Conservation (phyloP, 2,329 filamentous ascomycete genomes). For the Cytospora paraplurivora region DNA sequence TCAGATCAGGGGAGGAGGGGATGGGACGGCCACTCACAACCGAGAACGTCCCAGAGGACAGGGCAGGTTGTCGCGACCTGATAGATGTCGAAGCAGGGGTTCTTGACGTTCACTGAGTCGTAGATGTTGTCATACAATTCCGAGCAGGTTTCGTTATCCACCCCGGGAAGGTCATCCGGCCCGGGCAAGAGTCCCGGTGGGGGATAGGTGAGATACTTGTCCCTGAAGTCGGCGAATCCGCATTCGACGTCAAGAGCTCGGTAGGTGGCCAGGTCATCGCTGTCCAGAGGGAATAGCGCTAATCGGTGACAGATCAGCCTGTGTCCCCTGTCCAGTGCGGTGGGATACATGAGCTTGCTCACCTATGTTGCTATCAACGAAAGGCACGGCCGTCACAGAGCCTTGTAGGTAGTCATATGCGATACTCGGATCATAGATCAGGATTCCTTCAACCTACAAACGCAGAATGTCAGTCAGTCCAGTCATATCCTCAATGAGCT, state of each 20-base stretch:
- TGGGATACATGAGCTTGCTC: neutral
- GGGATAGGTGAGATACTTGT: constrained; percentile 68
- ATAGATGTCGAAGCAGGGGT: constrained; percentile 82
- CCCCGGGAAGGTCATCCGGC: constrained; percentile 40
- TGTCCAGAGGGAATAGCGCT: constrained; percentile 63
- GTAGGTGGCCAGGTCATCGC: constrained; percentile 56
- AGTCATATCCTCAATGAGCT: neutral
- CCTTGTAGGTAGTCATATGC: constrained; percentile 50
- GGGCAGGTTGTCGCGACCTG: constrained; percentile 74
- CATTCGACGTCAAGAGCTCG: constrained; percentile 57
- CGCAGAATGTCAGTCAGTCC: neutral
- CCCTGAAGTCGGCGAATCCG: constrained; percentile 62
- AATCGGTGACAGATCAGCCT: neutral
- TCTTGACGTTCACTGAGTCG: constrained; percentile 56
- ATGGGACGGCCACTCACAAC: constrained; percentile 40
- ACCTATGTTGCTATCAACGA: constrained; percentile 55
- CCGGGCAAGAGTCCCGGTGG: constrained; percentile 62
- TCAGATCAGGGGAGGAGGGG: no score
- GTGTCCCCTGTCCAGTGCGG: neutral
- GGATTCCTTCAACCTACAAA: constrained; percentile 47
- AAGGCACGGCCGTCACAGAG: constrained; percentile 56
- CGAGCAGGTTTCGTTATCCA: constrained; percentile 52
- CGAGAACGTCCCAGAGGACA: constrained; percentile 67
- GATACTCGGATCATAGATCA: constrained; percentile 73
- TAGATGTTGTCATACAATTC: constrained; percentile 58